Base-by-base conservation (phyloP, 495 filamentous ascomycete species). In the Umbilicaria muhlenbergii region DNA sequence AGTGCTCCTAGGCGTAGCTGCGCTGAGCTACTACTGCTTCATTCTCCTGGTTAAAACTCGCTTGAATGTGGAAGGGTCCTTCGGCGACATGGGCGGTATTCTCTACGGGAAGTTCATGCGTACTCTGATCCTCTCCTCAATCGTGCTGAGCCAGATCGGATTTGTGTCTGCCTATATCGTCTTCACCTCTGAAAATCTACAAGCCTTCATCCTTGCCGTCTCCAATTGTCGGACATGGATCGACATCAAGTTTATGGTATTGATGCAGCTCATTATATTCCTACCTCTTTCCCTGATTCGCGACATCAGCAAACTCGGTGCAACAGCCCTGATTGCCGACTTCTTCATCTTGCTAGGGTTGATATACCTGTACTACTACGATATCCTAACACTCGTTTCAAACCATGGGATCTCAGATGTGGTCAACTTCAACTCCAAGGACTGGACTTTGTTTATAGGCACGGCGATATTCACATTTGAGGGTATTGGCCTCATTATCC, bases 401-500 rank as follows among this genome's bases (percentile, higher is more conserved):
- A 77, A 81, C n/a, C 61, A 81, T 36, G 88, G 89, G 7, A 58
- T 92, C 11, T 69, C 86, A 0, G 91, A 96, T 57, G 81, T 96
- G 51, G 69, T 77, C 43, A 63, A 75, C 46, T 95, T 98, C 69
- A 98, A 98, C 64, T 62, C 77, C 3, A 70, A 78, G 16, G 75
- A 82, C 53, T 98, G 91, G 91, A 94, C 88, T 0, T 74, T 96
- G 32, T 94, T 96, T 60, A 95, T 98, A 53, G 91, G 91, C 50
- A 96, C 91, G 7, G 92, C 91, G 15, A 95, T 98, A 51, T 98
- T 98, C 67, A 98, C 91, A 5, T 98, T 94, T 50, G 91, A 98
- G 56, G 91, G 91, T 15, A 87, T 98, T 50, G 91, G 91, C 15
- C 73, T 98, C n/a, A 94, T 98, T 62, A 94, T 98, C 45, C 91